phyloP scores from a whole-genome alignment of 768 basidiomycete genomes.

The Russula ochroleuca region DNA sequence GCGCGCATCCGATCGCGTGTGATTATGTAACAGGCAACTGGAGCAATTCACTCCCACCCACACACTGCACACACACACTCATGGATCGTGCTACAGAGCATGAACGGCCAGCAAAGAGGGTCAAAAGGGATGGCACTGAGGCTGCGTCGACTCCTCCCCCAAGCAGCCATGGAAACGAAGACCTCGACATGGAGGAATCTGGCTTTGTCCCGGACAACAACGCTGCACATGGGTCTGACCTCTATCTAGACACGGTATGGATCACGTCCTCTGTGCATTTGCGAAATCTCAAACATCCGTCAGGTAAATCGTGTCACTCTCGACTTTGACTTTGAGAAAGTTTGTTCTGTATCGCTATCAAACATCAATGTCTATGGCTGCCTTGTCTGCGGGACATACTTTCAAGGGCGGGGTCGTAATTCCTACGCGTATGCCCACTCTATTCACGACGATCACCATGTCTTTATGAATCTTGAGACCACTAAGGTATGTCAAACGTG shows the following conservation, averaged over 20 bases:
- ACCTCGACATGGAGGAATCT: slow-evolving; percentile 31
- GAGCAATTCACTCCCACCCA: neutral
- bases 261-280: slow-evolving; percentile 23
- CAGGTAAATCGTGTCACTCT: slow-evolving; percentile 88
- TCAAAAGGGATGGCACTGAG: slow-evolving; percentile 12
- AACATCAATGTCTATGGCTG: slow-evolving; percentile 99
- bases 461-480: slow-evolving; percentile 93
- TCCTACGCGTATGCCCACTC: slow-evolving; percentile 97
- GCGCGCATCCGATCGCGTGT: neutral
- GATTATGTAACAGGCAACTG: slow-evolving; percentile 19
- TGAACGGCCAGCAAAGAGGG: slow-evolving; percentile 29
- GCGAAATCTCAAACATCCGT: slow-evolving; percentile 13
- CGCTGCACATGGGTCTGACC: slow-evolving; percentile 58
- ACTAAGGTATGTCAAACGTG: slow-evolving; percentile 62
- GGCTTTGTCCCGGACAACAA: slow-evolving; percentile 33
- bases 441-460: slow-evolving; percentile 97
- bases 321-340: slow-evolving; percentile 99
- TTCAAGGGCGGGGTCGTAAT: slow-evolving; percentile 90
- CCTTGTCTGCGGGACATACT: slow-evolving; percentile 97
- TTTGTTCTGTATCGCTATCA: slow-evolving; percentile 93
- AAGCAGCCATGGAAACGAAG: slow-evolving; percentile 14
- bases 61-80: neutral
- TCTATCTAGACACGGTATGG: slow-evolving; percentile 91
- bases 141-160: neutral
- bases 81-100: slow-evolving; percentile 11